Conservation (phyloP, 345 rosid genomes). For the Kernera saxatilis region DNA sequence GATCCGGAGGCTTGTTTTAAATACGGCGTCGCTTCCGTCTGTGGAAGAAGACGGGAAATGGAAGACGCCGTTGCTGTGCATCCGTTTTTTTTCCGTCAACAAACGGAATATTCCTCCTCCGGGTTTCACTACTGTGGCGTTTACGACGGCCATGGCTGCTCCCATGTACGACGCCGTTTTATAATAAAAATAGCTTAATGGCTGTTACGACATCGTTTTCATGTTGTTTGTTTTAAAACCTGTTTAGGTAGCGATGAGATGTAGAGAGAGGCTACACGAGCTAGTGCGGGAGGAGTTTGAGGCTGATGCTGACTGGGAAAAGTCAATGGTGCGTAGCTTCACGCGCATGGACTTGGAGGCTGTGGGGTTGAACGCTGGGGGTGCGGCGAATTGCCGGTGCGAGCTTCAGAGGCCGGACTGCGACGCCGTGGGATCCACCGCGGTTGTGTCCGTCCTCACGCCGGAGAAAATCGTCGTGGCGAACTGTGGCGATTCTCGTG, state of each 20-base stretch:
- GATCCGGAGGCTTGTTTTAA: slow-evolving; percentile 32
- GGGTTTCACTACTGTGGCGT: slow-evolving; percentile 62
- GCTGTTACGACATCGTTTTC: background rate
- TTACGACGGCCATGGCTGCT: slow-evolving; percentile 77
- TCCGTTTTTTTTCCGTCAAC: slow-evolving; percentile 38
- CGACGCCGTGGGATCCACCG: slow-evolving; percentile 88
- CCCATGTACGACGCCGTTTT: slow-evolving; percentile 46
- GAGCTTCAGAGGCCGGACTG: slow-evolving; percentile 65
- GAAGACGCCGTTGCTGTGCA: slow-evolving; percentile 72
- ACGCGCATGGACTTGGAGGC: slow-evolving; percentile 63
- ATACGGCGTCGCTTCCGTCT: slow-evolving; percentile 68
- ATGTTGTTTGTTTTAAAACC: background rate
- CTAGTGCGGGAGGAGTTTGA: slow-evolving; percentile 49
- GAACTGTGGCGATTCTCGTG: slow-evolving; percentile 96
- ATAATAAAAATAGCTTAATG: no score
- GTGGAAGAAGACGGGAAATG: slow-evolving; percentile 86
- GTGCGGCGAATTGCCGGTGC: slow-evolving; percentile 42
- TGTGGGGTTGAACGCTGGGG: slow-evolving; percentile 16
- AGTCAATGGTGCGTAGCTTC: slow-evolving; percentile 56
- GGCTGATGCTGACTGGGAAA: slow-evolving; percentile 43
- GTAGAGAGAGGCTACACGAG: slow-evolving; percentile 64
- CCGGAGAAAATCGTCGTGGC: slow-evolving; percentile 63
- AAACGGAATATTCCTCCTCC: background rate
- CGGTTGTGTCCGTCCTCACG: slow-evolving; percentile 70
- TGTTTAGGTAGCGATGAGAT: slow-evolving; percentile 55